Evolutionary conservation across 2,329 filamentous ascomycete species (phyloP), one percentile per base, ranked within the genome.

Genomic region (Aspergillus fumigatus): DNA sequence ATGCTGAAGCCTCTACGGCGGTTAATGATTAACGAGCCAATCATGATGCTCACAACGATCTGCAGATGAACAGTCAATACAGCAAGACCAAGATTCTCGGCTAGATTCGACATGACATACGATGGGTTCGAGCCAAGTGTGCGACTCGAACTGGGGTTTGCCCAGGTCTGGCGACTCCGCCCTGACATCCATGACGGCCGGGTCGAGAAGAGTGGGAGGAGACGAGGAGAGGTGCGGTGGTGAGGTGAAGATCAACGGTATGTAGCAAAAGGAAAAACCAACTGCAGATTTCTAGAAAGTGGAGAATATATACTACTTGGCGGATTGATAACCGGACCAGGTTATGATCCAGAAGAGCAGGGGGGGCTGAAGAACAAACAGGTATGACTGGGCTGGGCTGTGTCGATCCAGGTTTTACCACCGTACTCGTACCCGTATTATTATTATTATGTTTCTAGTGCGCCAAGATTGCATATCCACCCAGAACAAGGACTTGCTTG

Each of bases 31-130:
- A 82, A 77, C 27, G 78, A 79, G 25, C 71, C 72, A 59, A 80
- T 70, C 55, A 82, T 75, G 53, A 82, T 81, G 41, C 68, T 73
- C n/a, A 78, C 70, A 10, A 82, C 79, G 60, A 82, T 79, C 79
- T 80, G 53, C 26, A 38, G 29, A 54, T 29, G 26, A n/a, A 29
- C 41, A 25, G 38, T 52, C 21, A 51, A 35, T 6, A n/a, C 8
- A 3, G 32, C 27, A 40, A 6, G 25, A 29, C 9, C 25, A n/a
- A 11, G 21, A 45, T 14, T 40, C 19, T 32, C 29, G 14, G 41
- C n/a, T 40, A 11, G 19, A 32, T 49, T 40, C 47, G 21, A 65
- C 70, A 50, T 61, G 21, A 65, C 70, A 50, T 61, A 73, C 70
- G 56, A 73, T 65, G 8, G 70, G 71, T 54, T 73, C 71, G 23